A percentile compares a stretch with the other conserved stretches of the same genome.
phyloP scores from a whole-genome alignment of 345 rosid genomes.

The Populus pruinosa region DNA sequence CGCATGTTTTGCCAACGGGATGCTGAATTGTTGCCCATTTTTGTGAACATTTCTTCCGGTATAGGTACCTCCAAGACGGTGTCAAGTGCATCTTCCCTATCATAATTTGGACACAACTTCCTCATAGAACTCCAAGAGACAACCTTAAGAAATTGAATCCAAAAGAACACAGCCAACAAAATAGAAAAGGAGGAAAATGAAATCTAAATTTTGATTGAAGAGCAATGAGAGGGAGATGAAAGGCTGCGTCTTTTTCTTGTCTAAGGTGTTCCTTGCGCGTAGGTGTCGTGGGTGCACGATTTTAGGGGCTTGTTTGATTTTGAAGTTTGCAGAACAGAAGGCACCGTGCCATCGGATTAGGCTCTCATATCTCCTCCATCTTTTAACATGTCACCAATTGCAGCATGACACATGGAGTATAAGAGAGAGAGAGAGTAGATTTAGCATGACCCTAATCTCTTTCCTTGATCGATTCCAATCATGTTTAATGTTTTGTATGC shows the following conservation, averaged over 20 bases:
- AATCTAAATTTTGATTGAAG: conserved; percentile 1
- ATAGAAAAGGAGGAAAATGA: conserved; percentile 9
- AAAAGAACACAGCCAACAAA: neutral
- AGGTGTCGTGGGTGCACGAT: conserved; percentile 64
- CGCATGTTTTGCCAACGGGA: conserved; percentile 80
- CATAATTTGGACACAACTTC: conserved; percentile 62
- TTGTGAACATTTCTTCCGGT: conserved; percentile 71
- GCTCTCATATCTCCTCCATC: neutral
- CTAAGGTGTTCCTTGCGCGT: conserved; percentile 51
- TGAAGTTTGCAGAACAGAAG: neutral
- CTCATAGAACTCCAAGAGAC: conserved; percentile 28
- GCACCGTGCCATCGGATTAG: neutral
- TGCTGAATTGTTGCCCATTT: conserved; percentile 54
- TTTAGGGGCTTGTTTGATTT: conserved; percentile 23
- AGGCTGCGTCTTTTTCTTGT: neutral
- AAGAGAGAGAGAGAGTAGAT: too few relatives aligned
- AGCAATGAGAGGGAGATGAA: conserved; percentile 17
- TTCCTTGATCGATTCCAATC: too few relatives aligned
- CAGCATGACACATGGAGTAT: neutral
- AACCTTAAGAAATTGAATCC: neutral
- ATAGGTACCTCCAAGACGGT: conserved; percentile 77
- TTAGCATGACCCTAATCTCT: too few relatives aligned
- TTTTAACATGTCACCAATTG: neutral
- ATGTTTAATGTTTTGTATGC: too few relatives aligned
- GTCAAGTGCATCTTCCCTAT: conserved; percentile 53